Conservation (phyloP, 116 monocot genomes). For the Cymodocea nodosa region DNA sequence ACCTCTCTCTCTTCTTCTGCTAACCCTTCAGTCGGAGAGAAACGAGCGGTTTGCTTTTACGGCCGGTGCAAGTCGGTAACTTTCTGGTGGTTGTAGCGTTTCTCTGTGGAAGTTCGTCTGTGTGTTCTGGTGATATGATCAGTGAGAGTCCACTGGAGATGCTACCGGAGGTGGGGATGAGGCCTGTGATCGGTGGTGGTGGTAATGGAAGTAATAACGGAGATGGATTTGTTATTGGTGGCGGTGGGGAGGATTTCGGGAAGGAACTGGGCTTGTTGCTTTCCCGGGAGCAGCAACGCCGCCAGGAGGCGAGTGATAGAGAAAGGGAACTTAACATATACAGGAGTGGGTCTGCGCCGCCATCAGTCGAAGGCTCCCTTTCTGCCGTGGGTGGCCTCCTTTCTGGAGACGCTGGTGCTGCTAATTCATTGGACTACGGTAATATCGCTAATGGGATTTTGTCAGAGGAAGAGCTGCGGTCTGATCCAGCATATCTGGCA, state of each 20-base stretch:
- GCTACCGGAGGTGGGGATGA: slow-evolving; percentile 45
- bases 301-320: slow-evolving; percentile 38
- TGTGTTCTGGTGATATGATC: background rate
- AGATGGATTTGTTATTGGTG: slow-evolving; percentile 8
- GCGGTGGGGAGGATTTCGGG: slow-evolving; percentile 28
- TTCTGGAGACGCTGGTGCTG: background rate
- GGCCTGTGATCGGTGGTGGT: background rate
- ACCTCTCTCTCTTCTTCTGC: background rate
- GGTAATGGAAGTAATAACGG: background rate
- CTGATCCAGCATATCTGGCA: slow-evolving; percentile 40
- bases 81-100: background rate
- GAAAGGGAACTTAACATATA: slow-evolving; percentile 60
- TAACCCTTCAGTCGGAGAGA: background rate
- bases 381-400: no score
- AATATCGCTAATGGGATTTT: slow-evolving; percentile 7
- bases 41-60: background rate
- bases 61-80: background rate
- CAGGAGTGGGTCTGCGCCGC: slow-evolving; percentile 68
- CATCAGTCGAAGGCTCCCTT: no score
- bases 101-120: background rate
- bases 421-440: background rate
- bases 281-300: slow-evolving; percentile 12
- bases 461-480: slow-evolving; percentile 36
- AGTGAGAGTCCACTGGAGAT: slow-evolving; percentile 10
- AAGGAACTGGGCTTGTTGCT: slow-evolving; percentile 30